Conservation (phyloP, 164 flowering plant species). For the Saururus chinensis region DNA sequence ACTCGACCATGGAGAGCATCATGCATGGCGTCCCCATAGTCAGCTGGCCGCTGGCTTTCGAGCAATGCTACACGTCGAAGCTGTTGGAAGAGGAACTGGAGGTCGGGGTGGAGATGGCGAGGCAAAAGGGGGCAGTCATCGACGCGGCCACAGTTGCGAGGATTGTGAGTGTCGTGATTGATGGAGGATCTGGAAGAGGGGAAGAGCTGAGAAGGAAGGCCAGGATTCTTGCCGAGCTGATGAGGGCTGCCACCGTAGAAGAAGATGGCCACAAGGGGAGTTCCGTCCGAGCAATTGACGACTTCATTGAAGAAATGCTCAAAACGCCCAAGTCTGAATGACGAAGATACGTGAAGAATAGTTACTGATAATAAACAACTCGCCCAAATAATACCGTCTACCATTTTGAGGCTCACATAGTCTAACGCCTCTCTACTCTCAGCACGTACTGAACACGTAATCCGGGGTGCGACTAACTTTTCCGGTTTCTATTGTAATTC, state of each 20-base stretch:
- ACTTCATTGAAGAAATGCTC: not conserved
- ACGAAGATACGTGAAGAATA: too few relatives aligned
- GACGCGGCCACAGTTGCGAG: slow-evolving; percentile 10
- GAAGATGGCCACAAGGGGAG: not conserved
- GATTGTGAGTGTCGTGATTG: slow-evolving; percentile 37
- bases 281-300: not conserved
- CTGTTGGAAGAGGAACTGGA: slow-evolving; percentile 30
- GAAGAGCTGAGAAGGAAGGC: slow-evolving; percentile 41
- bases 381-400: too few relatives aligned
- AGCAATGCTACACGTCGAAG: slow-evolving; percentile 45
- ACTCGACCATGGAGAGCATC: slow-evolving; percentile 40
- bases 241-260: not conserved
- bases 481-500: too few relatives aligned
- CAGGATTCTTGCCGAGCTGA: not conserved
- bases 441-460: too few relatives aligned
- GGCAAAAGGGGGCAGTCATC: slow-evolving; percentile 24
- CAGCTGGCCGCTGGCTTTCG: slow-evolving; percentile 71
- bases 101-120: slow-evolving; percentile 32
- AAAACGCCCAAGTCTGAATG: too few relatives aligned
- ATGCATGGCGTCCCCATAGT: slow-evolving; percentile 42
- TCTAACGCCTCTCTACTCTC: too few relatives aligned
- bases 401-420: too few relatives aligned
- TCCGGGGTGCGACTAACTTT: too few relatives aligned
- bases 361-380: too few relatives aligned
- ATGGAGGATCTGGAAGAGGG: slow-evolving; percentile 25